Evolutionary conservation across 2,329 filamentous ascomycete species (phyloP).

Genomic region (Microsporum ferrugineum): DNA sequence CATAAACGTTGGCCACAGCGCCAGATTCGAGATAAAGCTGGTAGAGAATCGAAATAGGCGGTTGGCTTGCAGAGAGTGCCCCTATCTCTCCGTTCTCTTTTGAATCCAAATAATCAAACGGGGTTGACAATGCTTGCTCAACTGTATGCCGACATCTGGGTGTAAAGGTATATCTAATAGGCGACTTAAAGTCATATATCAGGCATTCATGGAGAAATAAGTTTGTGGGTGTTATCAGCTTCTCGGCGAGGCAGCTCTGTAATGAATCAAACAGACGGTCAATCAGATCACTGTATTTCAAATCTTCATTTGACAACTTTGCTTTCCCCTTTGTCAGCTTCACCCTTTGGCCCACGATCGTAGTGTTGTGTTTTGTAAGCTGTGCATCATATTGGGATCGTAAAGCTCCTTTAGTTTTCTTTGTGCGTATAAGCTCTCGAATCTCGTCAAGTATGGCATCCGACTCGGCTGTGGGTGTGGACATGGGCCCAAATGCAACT

Average conservation of each 20-base stretch:
- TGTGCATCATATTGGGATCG: slow-evolving; percentile 66
- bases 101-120: slow-evolving; percentile 51
- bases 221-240: slow-evolving; percentile 39
- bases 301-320: slow-evolving; percentile 42
- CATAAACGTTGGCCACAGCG: slow-evolving; percentile 48
- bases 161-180: slow-evolving; percentile 46
- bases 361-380: slow-evolving; percentile 44
- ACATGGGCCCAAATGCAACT: slow-evolving; percentile 31
- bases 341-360: slow-evolving; percentile 49
- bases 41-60: slow-evolving; percentile 49
- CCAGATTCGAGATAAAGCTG: slow-evolving; percentile 54
- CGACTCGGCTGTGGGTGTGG: slow-evolving; percentile 28
- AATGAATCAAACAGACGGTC: slow-evolving; percentile 37
- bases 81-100: slow-evolving; percentile 27
- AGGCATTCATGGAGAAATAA: slow-evolving; percentile 48
- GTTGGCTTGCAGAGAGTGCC: slow-evolving; percentile 41
- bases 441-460: slow-evolving; percentile 38
- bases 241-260: slow-evolving; percentile 35
- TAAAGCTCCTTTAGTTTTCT: slow-evolving; percentile 42
- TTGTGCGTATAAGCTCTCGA: slow-evolving; percentile 36
- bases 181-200: slow-evolving; percentile 47
- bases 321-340: slow-evolving; percentile 47
- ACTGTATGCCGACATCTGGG: slow-evolving; percentile 48
- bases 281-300: slow-evolving; percentile 45
- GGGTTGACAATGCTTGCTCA: slow-evolving; percentile 48